These are phyloP conservation scores for Nannizziopsis barbatae DNA, from an alignment of 2,329 filamentous ascomycete genomes.

Conservation along the genomic window DNA sequence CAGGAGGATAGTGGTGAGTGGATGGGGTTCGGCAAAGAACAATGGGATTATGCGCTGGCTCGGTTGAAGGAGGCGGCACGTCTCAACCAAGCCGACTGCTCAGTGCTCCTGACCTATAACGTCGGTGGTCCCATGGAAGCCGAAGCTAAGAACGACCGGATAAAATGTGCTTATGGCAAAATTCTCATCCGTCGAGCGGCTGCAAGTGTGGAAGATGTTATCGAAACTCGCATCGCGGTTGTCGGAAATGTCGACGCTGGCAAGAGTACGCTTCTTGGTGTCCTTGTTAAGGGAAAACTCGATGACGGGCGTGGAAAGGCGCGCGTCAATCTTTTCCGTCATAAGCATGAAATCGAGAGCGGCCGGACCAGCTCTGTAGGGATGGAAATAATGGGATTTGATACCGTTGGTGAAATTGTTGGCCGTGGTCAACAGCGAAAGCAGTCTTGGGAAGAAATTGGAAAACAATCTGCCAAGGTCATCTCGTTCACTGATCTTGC, in stretches of 20 bases:
- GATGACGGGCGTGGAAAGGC: conserved; percentile 92
- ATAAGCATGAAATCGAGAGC: conserved; percentile 96
- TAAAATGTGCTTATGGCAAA: conserved; percentile 71
- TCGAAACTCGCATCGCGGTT: conserved; percentile 91
- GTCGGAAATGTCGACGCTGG: conserved; percentile 97
- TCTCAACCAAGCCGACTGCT: conserved; percentile 59
- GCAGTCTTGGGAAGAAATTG: conserved; percentile 95
- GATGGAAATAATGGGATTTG: conserved; percentile 98
- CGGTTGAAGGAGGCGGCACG: conserved; percentile 56
- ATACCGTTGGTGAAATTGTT: conserved; percentile 72
- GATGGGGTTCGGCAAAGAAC: conserved; percentile 60
- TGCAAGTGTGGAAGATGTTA: conserved; percentile 67
- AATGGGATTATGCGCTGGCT: conserved; percentile 64
- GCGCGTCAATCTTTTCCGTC: conserved; percentile 87
- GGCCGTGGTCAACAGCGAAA: conserved; percentile 73
- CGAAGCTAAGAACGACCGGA: conserved; percentile 51
- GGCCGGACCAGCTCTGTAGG: conserved; percentile 92
- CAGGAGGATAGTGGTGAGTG: conserved; percentile 80
- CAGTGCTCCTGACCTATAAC: conserved; percentile 78
- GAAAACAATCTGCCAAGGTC: conserved; percentile 85
- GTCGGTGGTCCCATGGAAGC: conserved; percentile 69
- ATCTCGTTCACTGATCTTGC: conserved; percentile 94
- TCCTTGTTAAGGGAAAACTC: conserved; percentile 86
- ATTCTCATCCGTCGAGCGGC: conserved; percentile 69
- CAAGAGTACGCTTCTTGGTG: conserved; percentile 91